Percentiles rank a stretch among this genome's conserved stretches.
These are phyloP conservation scores for Cocos nucifera DNA, from an alignment of 176 grass and related monocot species.

Conservation along the genomic window DNA sequence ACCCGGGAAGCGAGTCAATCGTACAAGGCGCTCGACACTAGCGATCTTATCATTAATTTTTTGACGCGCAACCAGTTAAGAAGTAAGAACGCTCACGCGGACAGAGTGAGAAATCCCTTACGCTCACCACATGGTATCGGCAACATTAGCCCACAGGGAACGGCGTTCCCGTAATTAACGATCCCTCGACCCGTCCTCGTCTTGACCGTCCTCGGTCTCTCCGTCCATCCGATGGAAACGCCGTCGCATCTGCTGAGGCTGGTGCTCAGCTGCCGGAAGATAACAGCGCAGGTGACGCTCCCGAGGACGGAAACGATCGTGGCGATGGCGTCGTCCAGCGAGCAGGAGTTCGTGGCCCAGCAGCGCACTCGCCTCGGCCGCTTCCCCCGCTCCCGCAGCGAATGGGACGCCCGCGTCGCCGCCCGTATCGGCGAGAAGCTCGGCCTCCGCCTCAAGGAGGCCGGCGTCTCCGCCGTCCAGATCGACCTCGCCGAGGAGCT, in stretches of 20 bases:
- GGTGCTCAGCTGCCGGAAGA: constrained; percentile 31
- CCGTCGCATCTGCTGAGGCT: constrained; percentile 35
- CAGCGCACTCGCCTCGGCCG: constrained; percentile 14
- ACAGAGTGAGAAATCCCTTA: too few species aligned
- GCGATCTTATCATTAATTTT: too few species aligned
- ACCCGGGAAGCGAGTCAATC: too few species aligned
- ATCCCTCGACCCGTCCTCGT: too few species aligned
- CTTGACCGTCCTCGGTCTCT: too few species aligned
- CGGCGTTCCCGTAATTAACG: too few species aligned
- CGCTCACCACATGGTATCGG: too few species aligned
- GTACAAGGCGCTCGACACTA: too few species aligned
- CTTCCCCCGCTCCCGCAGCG: constrained; percentile 17
- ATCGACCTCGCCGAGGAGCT: constrained; percentile 35
- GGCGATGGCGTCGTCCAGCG: constrained; percentile 41
- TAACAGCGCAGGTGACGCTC: constrained; percentile 29
- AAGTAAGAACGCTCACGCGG: too few species aligned
- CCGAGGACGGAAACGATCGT: constrained; percentile 21
- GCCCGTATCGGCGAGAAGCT: constrained; percentile 42
- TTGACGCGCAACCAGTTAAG: too few species aligned
- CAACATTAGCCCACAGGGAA: too few species aligned
- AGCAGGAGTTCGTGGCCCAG: constrained; percentile 29
- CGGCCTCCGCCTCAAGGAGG: constrained; percentile 18
- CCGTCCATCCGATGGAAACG: constrained; percentile 5
- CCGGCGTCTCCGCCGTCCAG: constrained; percentile 20
- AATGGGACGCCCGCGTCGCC: constrained; percentile 26